Evolutionary conservation across 2,329 filamentous ascomycete species (phyloP), one percentile per base, ranked within the genome.

Genomic region (Cladophialophora psammophila): DNA sequence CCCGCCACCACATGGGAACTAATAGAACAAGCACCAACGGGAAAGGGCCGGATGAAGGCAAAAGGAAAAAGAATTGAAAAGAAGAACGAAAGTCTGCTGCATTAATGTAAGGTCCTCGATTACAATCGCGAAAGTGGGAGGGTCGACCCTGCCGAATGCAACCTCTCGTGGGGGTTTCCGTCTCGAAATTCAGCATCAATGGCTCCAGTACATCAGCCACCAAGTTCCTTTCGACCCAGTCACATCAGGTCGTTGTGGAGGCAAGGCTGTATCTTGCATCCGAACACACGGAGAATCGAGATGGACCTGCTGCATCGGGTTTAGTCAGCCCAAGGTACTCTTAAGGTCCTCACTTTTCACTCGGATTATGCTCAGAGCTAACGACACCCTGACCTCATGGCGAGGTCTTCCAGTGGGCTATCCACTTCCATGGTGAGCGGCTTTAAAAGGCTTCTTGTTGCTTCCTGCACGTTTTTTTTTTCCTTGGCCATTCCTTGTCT

Each of bases 321-420:
- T 38, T 55, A 55, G 35, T 55, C 4, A 26, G 13, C 13, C n/a
- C 6, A 12, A 9, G 2, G 35, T 55, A 35, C 53, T 31, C 35
- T 63, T 63, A 63, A 63, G 60, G 60, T 63, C 60, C 60, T 63
- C 60, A 63, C 38, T 63, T 63, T 63, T 36, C 8, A 35, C 36
- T 36, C n/a, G 45, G 56, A 18, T 15, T 13, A n/a, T 20, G 34
- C 50, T 52, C 42, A 7, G 34, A 2, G n/a, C 20, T 58, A 13
- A 8, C 36, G n/a, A 42, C 12, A 32, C 20, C 15, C n/a, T 10
- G 13, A 45, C 42, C 31, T 60, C 40, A 45, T 31, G n/a, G 13
- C 32, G 15, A 60, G 26, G 32, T 31, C 42, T 42, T 34, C 4
- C 36, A 31, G 15, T 35, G 32, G 18, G 5, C 26, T 42, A 36